phyloP scores from a whole-genome alignment of 2,329 filamentous ascomycete species.

The Cladosporium colombiae region DNA sequence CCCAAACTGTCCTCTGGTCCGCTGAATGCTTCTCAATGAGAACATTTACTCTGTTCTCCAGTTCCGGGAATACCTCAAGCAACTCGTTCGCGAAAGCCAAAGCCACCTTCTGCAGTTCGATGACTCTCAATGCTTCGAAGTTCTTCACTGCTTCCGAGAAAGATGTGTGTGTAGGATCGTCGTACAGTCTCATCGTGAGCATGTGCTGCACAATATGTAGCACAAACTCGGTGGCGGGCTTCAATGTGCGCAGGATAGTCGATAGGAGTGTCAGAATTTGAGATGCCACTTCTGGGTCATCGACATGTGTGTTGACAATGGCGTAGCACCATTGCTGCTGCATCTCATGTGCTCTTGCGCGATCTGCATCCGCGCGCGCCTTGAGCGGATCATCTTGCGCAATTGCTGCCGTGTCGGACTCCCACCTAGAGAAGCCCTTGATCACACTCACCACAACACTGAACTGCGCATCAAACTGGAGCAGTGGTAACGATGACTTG shows the following conservation, averaged over 20 bases:
- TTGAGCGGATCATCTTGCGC: constrained; percentile 47
- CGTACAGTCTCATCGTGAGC: constrained; percentile 75
- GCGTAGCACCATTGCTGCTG: constrained; percentile 68
- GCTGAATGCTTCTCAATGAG: constrained; percentile 70
- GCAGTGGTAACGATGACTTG: constrained; percentile 69
- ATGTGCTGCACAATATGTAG: constrained; percentile 90
- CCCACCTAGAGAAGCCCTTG: constrained; percentile 86
- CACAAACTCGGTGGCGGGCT: constrained; percentile 60
- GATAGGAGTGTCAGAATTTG: constrained; percentile 35
- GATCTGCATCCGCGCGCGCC: constrained; percentile 60
- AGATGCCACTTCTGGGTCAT: constrained; percentile 45
- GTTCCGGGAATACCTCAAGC: constrained; percentile 77
- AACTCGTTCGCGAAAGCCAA: constrained; percentile 90
- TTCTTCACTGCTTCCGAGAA: constrained; percentile 91
- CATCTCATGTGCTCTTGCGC: constrained; percentile 49
- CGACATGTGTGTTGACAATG: constrained; percentile 69
- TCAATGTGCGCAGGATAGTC: constrained; percentile 33
- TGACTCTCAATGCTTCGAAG: constrained; percentile 78
- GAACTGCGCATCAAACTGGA: constrained; percentile 85
- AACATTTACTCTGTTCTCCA: constrained; percentile 80
- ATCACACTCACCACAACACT: constrained; percentile 85
- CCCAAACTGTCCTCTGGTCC: constrained; percentile 81
- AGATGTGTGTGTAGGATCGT: constrained; percentile 67
- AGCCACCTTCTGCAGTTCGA: constrained; percentile 85
- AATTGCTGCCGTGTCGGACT: constrained; percentile 43